Evolutionary conservation across 2,329 filamentous ascomycete genomes (phyloP), one percentile per base, ranked within the genome.

Genomic region (Aspergillus piperis): DNA sequence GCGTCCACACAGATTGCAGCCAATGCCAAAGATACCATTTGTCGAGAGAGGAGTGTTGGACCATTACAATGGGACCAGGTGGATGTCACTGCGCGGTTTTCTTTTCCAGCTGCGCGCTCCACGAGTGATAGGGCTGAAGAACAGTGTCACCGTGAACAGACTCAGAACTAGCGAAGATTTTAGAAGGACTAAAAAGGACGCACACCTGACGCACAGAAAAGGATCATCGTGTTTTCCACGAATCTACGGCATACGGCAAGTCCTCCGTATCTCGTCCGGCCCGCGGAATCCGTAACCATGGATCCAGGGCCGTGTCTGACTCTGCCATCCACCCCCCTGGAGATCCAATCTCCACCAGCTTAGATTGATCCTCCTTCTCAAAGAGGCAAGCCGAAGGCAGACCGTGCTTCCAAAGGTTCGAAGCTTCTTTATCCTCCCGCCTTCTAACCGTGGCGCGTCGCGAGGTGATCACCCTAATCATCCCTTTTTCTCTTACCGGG

Each of bases 381-480:
- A 36, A 36, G 11, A 36, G 32, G 32, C 32, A 36, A 36, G 4
- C n/a, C 47, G 15, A 50, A 50, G 8, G 25, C 23, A 50, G n/a
- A 50, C 25, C 47, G 47, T 50, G 47, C 47, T 50, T 50, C 25
- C 8, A 50, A 50, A 6, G 13, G 30, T 50, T 50, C 8, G 23
- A 50, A 50, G 47, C 47, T 50, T 50, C 47, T 50, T 50, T 50
- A 50, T 50, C 47, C 47, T 50, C 47, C 47, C 47, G 47, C 47
- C 8, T 23, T 30, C n/a, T 13, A n/a, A 17, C 39, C 17, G 39
- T 19, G 39, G 15, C 39, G 15, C 39, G 39, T 17, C 15, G 15
- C 8, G 39, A 42, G 39, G 39, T 42, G n/a, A n/a, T 42, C 44
- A 30, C 44, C 44, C 44, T 30, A 30, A 50, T 27, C 5, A 15